phyloP scores from a whole-genome alignment of 2,329 filamentous ascomycete species.

The Xylaria multiplex region DNA sequence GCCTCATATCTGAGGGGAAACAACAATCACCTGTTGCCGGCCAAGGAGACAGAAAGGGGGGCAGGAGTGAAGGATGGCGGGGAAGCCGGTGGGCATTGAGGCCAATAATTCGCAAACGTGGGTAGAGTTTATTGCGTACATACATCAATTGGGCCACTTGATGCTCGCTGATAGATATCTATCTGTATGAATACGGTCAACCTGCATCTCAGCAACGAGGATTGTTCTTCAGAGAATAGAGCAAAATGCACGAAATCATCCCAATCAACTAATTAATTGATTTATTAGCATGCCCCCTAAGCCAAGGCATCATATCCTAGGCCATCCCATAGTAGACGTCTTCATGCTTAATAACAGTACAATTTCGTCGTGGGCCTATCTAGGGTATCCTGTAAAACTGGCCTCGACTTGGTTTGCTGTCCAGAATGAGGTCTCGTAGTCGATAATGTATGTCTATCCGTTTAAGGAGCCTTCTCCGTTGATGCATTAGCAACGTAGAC shows the following conservation, averaged over 20 bases:
- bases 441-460: conserved; percentile 3
- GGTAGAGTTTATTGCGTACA: conserved; percentile 19
- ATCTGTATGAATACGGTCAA: conserved; percentile 34
- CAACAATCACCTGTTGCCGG: neutral
- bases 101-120: neutral
- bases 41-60: neutral
- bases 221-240: conserved; percentile 38
- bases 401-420: neutral
- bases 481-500: neutral
- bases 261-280: neutral
- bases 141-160: conserved; percentile 9
- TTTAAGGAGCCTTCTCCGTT: neutral
- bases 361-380: too few relatives aligned
- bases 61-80: neutral
- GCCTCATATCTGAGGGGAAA: neutral
- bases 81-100: neutral
- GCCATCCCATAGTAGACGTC: neutral
- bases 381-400: too few relatives aligned
- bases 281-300: neutral
- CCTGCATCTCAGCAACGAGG: conserved; percentile 18
- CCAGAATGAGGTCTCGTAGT: neutral
- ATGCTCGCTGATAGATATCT: conserved; percentile 6
- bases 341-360: too few relatives aligned
- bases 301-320: neutral
- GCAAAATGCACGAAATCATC: conserved; percentile 20